These are phyloP conservation scores for Lactifluus volemus DNA, from an alignment of 768 basidiomycete species.

Conservation along the genomic window DNA sequence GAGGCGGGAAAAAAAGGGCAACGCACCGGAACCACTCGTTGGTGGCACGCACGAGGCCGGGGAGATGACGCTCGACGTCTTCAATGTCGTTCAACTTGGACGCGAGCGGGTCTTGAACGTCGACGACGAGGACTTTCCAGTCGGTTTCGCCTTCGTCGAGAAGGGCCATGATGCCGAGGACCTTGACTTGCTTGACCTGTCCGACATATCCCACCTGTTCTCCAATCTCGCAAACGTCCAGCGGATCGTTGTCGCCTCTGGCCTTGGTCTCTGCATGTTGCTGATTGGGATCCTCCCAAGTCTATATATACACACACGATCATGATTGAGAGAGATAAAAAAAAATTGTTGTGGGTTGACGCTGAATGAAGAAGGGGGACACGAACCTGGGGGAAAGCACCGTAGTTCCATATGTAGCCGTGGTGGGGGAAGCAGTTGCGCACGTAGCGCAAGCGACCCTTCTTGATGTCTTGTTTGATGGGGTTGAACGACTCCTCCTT, in stretches of 20 bases:
- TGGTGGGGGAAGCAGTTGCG: slow-evolving; percentile 99
- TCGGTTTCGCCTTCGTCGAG: slow-evolving; percentile 99
- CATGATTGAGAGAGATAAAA: neutral
- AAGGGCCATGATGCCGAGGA: slow-evolving; percentile 99
- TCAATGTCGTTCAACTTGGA: slow-evolving; percentile 97
- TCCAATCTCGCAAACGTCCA: slow-evolving; percentile 99
- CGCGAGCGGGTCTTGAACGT: slow-evolving; percentile 91
- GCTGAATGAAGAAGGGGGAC: neutral
- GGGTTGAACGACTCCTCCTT: slow-evolving; percentile 99
- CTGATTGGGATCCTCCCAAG: slow-evolving; percentile 92
- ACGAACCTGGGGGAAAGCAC: slow-evolving; percentile 92
- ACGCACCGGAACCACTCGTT: slow-evolving; percentile 97
- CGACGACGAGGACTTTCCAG: slow-evolving; percentile 99
- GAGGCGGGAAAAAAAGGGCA: too few relatives aligned
- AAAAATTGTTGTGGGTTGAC: neutral
- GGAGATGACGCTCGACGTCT: slow-evolving; percentile 96
- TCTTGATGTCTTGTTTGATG: slow-evolving; percentile 99
- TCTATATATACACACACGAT: slow-evolving; percentile 38
- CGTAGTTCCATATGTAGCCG: slow-evolving; percentile 99
- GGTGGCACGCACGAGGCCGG: slow-evolving; percentile 91
- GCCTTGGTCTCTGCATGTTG: slow-evolving; percentile 96
- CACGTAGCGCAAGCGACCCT: slow-evolving; percentile 91
- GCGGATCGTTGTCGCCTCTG: slow-evolving; percentile 97
- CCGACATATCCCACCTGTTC: slow-evolving; percentile 96
- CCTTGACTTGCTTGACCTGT: slow-evolving; percentile 99